A percentile compares a stretch with the other conserved stretches of the same genome.
phyloP scores from a whole-genome alignment of 768 basidiomycete species.

The Tricholoma terreum region DNA sequence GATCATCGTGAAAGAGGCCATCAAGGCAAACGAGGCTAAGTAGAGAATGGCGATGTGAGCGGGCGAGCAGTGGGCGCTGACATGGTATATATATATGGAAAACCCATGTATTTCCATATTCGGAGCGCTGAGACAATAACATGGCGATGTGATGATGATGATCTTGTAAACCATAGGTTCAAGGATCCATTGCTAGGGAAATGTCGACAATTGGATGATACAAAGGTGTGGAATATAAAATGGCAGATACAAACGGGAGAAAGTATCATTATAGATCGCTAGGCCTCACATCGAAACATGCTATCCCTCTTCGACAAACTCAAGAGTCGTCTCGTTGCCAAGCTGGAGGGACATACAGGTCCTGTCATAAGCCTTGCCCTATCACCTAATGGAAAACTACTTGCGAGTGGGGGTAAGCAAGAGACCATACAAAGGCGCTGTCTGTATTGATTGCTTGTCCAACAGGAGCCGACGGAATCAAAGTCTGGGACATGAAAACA shows the following conservation, averaged over 20 bases:
- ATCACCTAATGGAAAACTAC: slow-evolving; percentile 14
- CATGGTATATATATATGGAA: background rate
- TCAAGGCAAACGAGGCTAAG: background rate
- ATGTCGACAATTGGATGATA: too few relatives aligned
- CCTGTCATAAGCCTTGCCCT: slow-evolving; percentile 15
- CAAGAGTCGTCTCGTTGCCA: slow-evolving; percentile 1
- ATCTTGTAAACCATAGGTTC: too few relatives aligned
- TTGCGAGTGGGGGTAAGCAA: slow-evolving; percentile 18
- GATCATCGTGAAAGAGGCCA: slow-evolving; percentile 5
- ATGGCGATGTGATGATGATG: too few relatives aligned
- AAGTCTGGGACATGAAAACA: background rate
- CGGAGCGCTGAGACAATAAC: too few relatives aligned
- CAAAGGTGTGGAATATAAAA: background rate
- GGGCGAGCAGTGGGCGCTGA: background rate
- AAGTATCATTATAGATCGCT: background rate
- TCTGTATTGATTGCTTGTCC: background rate
- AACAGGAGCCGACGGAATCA: background rate
- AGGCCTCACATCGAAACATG: background rate
- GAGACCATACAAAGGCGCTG: background rate
- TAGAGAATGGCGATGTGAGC: background rate
- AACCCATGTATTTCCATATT: background rate
- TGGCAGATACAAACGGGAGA: background rate
- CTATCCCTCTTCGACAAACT: slow-evolving; percentile 4
- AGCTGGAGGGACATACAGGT: slow-evolving; percentile 6
- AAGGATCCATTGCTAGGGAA: too few relatives aligned